Percentiles rank a stretch among this genome's conserved stretches.
Conservation (phyloP, 805 yeast species). For the Maudiozyma barnettii region DNA sequence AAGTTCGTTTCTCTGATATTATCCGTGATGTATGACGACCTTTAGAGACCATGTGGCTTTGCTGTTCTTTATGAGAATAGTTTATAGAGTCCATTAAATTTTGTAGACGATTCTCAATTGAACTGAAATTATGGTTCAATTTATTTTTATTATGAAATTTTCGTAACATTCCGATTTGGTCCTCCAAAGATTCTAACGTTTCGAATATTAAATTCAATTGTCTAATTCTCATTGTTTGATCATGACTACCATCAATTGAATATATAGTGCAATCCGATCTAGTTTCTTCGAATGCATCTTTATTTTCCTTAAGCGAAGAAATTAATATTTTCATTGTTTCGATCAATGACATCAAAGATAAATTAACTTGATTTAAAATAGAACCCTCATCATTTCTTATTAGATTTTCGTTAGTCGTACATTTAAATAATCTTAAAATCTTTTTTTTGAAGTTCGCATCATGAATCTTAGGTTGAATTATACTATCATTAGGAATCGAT, state of each 20-base stretch:
- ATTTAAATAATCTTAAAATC: too few species aligned
- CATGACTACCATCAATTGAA: too few species aligned
- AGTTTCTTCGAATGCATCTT: not conserved
- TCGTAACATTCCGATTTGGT: not conserved
- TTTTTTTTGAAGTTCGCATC: too few species aligned
- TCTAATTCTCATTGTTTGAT: too few species aligned
- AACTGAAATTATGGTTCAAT: not conserved
- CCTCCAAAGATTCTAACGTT: not conserved
- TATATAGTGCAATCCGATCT: too few species aligned
- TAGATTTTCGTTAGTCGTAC: too few species aligned
- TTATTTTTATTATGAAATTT: not conserved
- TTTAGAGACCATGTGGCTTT: not conserved
- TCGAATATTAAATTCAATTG: not conserved
- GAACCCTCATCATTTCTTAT: not conserved
- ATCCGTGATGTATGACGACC: not conserved
- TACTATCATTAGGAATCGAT: conserved; percentile 16
- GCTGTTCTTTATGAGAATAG: not conserved
- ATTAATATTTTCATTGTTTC: not conserved
- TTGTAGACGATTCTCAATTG: not conserved
- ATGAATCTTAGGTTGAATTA: not conserved
- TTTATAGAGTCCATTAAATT: not conserved
- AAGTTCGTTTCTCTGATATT: not conserved
- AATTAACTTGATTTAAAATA: not conserved
- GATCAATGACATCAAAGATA: not conserved
- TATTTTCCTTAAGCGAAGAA: not conserved